Conservation (phyloP, 2,329 filamentous ascomycete species). For the Ciborinia camelliae region DNA sequence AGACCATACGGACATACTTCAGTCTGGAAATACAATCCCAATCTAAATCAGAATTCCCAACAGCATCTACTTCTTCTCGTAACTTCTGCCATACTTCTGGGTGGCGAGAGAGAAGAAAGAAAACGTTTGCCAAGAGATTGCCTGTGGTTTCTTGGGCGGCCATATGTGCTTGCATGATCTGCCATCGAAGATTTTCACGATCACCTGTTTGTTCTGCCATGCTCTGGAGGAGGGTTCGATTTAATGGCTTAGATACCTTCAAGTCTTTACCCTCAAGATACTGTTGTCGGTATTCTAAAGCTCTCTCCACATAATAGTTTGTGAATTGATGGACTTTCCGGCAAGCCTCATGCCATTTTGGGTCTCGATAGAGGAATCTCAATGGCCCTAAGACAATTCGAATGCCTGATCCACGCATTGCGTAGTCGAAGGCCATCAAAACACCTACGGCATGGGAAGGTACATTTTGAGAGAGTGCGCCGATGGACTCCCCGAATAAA, state of each 20-base stretch:
- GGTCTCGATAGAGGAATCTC: slow-evolving; percentile 2
- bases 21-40: slow-evolving; percentile 49
- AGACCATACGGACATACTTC: slow-evolving; percentile 51
- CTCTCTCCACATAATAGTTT: not conserved
- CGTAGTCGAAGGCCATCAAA: not conserved
- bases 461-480: slow-evolving; percentile 14
- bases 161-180: slow-evolving; percentile 38
- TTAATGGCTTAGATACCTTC: not conserved
- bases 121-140: slow-evolving; percentile 33
- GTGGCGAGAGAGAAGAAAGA: not conserved
- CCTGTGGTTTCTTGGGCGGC: slow-evolving; percentile 44
- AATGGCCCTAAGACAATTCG: not conserved
- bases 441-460: slow-evolving; percentile 1
- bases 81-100: not conserved
- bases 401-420: not conserved
- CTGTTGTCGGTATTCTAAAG: slow-evolving; percentile 3
- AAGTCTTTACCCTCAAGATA: not conserved
- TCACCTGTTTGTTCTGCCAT: slow-evolving; percentile 39
- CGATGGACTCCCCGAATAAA: slow-evolving; percentile 53
- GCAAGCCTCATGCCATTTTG: not conserved
- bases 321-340: not conserved
- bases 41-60: slow-evolving; percentile 40
- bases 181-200: slow-evolving; percentile 38
- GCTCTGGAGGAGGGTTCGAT: not conserved
- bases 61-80: not conserved